These are phyloP conservation scores for Botryosphaeria dothidea DNA, from an alignment of 2,329 filamentous ascomycete genomes.

Conservation along the genomic window DNA sequence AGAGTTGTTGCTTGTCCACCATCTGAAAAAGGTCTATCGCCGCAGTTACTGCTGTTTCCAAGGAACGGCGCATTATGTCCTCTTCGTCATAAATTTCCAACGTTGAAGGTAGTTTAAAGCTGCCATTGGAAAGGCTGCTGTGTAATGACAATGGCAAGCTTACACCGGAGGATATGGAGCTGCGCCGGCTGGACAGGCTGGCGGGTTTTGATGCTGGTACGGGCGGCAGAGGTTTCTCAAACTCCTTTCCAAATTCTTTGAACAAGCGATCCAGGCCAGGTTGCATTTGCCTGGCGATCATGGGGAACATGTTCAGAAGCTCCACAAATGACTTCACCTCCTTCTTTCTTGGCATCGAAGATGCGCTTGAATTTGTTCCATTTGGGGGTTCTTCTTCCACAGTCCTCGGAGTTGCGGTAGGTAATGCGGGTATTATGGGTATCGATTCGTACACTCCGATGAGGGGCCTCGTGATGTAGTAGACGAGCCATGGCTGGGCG, in stretches of 20 bases:
- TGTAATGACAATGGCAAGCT: constrained; percentile 38
- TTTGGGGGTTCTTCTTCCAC: constrained; percentile 28
- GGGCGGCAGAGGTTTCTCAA: constrained; percentile 81
- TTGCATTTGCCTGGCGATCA: constrained; percentile 97
- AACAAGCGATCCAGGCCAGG: constrained; percentile 86
- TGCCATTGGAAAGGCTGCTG: constrained; percentile 37
- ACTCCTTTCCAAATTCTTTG: constrained; percentile 80
- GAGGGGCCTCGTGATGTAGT: constrained; percentile 89
- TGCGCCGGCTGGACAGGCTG: constrained; percentile 35
- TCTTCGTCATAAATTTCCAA: constrained; percentile 84
- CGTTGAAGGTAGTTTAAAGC: constrained; percentile 34
- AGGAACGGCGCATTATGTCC: constrained; percentile 80
- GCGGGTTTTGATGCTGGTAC: constrained; percentile 53
- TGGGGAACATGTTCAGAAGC: constrained; percentile 84
- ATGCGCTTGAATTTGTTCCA: constrained; percentile 28
- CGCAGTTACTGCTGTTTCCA: constrained; percentile 89
- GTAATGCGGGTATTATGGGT: constrained; percentile 67
- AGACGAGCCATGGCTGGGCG: constrained; percentile 90
- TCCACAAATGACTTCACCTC: constrained; percentile 90
- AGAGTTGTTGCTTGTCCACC: constrained; percentile 94
- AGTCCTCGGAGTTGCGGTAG: constrained; percentile 41
- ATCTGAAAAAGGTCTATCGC: constrained; percentile 95
- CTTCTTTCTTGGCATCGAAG: constrained; percentile 70
- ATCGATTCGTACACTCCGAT: constrained; percentile 80
- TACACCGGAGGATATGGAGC: constrained; percentile 38